A percentile compares a stretch with the other conserved stretches of the same genome.
These are phyloP conservation scores for Backusella parvicylindrica DNA, from an alignment of 192 early-diverging fungal genomes.

Conservation along the genomic window DNA sequence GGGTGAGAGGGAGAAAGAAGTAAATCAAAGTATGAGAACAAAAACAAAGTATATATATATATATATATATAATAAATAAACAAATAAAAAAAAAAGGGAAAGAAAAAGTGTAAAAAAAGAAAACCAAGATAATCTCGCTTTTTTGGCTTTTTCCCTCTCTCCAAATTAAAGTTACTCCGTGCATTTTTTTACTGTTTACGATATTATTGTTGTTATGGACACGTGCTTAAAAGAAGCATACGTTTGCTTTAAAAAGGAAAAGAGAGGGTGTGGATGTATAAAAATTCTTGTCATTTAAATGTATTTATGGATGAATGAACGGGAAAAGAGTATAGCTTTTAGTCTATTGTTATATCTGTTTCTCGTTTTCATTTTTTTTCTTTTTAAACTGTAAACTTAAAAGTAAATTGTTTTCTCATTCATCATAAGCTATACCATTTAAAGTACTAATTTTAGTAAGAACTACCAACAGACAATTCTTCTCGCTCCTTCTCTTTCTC, in stretches of 20 bases:
- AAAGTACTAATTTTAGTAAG: neutral
- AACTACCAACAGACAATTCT: neutral
- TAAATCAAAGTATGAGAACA: neutral
- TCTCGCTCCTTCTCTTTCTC: neutral
- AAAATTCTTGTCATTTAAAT: neutral
- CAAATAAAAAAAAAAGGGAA: neutral
- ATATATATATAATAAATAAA: too few species aligned
- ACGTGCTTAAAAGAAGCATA: neutral
- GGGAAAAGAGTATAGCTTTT: neutral
- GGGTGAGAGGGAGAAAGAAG: neutral
- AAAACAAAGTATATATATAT: too few species aligned
- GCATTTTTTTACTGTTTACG: neutral
- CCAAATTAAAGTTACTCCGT: neutral
- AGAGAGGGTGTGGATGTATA: neutral
- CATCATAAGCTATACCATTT: neutral
- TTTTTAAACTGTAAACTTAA: neutral
- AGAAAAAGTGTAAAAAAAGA: neutral
- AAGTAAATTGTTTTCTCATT: neutral
- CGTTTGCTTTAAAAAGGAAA: neutral
- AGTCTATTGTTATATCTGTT: neutral
- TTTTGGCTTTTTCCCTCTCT: neutral
- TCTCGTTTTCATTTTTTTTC: neutral
- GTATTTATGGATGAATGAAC: neutral
- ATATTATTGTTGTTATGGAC: neutral
- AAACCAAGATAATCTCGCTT: neutral